phyloP scores from a whole-genome alignment of 306 rosid genomes.

The Geum urbanum region DNA sequence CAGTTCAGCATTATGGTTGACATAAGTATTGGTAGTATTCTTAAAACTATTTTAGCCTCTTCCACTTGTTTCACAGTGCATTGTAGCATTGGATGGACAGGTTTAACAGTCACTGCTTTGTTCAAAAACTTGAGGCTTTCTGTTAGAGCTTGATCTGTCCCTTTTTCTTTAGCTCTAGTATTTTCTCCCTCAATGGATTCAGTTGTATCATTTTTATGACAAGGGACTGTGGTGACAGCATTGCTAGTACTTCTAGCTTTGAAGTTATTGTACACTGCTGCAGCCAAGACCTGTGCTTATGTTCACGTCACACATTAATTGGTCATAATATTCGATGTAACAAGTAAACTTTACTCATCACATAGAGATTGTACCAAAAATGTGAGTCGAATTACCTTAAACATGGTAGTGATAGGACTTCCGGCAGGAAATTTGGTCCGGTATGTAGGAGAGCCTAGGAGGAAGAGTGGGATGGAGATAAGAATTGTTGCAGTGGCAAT shows the following conservation, averaged over 20 bases:
- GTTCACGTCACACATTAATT: background rate
- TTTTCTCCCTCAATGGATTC: conserved; percentile 28
- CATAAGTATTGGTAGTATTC: conserved; percentile 59
- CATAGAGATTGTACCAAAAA: background rate
- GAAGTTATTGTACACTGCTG: conserved; percentile 48
- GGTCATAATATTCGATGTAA: background rate
- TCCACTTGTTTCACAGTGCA: conserved; percentile 63
- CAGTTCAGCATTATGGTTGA: conserved; percentile 73
- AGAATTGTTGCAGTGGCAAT: conserved; percentile 55
- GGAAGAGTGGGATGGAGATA: conserved; percentile 65
- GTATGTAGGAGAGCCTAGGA: conserved; percentile 58
- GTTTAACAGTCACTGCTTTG: conserved; percentile 35
- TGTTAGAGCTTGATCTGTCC: conserved; percentile 25
- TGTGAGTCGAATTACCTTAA: conserved; percentile 48
- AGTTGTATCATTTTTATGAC: conserved; percentile 4
- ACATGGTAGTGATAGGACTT: conserved; percentile 65
- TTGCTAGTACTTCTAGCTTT: conserved; percentile 35
- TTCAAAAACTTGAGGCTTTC: conserved; percentile 53
- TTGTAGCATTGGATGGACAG: conserved; percentile 41
- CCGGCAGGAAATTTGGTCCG: conserved; percentile 62
- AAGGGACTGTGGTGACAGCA: conserved; percentile 37
- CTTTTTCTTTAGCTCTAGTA: conserved; percentile 18
- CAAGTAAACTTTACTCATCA: background rate
- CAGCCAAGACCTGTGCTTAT: conserved; percentile 53
- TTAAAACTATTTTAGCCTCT: conserved; percentile 53